These are phyloP conservation scores for Wickerhamiella azyma DNA, from an alignment of 805 yeast species.

Conservation along the genomic window DNA sequence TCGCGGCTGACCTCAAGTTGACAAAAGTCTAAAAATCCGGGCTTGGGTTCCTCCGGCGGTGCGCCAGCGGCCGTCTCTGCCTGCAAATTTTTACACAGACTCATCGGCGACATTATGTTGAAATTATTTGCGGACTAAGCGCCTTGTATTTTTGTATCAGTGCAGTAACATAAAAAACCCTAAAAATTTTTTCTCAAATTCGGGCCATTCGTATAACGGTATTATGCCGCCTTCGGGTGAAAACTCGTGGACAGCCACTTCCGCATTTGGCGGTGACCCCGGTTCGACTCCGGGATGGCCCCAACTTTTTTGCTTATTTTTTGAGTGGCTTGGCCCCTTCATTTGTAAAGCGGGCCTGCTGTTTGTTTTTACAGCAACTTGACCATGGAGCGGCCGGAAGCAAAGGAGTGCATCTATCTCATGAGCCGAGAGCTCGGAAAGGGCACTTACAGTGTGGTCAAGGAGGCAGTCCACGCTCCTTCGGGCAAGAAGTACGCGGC, in stretches of 20 bases:
- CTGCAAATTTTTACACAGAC: too few relatives aligned
- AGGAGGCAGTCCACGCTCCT: slow-evolving; percentile 30
- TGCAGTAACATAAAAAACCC: neutral
- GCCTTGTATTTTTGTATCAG: too few relatives aligned
- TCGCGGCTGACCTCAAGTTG: too few relatives aligned
- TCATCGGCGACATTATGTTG: too few relatives aligned
- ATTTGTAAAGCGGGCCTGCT: neutral
- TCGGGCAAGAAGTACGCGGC: slow-evolving; percentile 38
- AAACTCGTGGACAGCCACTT: slow-evolving; percentile 20
- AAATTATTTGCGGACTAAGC: too few relatives aligned
- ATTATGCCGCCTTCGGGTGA: slow-evolving; percentile 30
- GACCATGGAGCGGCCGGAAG: slow-evolving; percentile 5
- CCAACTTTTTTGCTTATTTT: slow-evolving; percentile 18
- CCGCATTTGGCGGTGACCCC: slow-evolving; percentile 29
- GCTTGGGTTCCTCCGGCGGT: too few relatives aligned
- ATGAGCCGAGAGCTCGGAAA: slow-evolving; percentile 29
- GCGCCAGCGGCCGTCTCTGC: too few relatives aligned
- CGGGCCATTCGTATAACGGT: slow-evolving; percentile 29
- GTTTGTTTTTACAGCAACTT: neutral
- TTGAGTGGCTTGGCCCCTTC: neutral
- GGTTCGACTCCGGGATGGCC: slow-evolving; percentile 31
- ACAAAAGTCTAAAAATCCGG: too few relatives aligned
- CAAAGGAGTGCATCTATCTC: slow-evolving; percentile 14
- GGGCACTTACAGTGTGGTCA: slow-evolving; percentile 33
- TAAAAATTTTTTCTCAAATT: neutral